phyloP scores from a whole-genome alignment of 768 basidiomycete species.

The Russula emetica region DNA sequence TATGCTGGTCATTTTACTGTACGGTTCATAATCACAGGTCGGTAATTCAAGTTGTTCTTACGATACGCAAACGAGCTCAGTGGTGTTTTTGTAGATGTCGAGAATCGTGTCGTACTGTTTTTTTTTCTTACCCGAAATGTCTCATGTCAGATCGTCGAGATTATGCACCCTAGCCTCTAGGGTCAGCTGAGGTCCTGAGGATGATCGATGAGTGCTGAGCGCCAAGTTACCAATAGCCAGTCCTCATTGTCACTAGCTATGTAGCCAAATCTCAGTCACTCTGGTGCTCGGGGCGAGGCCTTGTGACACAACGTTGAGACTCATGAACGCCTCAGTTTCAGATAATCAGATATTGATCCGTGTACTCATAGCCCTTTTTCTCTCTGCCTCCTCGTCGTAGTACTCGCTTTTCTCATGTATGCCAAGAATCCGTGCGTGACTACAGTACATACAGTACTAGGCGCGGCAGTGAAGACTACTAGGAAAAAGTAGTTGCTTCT shows the following conservation, averaged over 20 bases:
- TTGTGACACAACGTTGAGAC: neutral
- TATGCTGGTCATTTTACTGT: neutral
- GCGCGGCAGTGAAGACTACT: no score
- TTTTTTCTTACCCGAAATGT: neutral
- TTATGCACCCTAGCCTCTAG: no score
- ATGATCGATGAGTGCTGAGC: neutral
- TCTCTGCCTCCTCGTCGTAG: neutral
- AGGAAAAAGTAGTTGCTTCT: neutral
- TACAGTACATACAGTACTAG: neutral
- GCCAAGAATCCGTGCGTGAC: neutral
- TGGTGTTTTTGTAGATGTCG: neutral
- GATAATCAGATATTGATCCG: neutral
- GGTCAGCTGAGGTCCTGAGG: neutral
- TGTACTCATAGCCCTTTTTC: neutral
- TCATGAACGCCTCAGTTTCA: neutral
- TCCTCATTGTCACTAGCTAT: neutral
- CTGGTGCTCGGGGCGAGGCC: neutral
- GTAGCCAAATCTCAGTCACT: neutral
- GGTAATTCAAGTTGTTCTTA: neutral
- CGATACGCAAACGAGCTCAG: neutral
- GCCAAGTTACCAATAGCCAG: neutral
- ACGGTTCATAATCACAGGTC: neutral
- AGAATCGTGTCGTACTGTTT: neutral
- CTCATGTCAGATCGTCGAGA: neutral
- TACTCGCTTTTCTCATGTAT: neutral